Base-by-base conservation (phyloP, 768 basidiomycete genomes). In the Paxillus ammoniavirescens region DNA sequence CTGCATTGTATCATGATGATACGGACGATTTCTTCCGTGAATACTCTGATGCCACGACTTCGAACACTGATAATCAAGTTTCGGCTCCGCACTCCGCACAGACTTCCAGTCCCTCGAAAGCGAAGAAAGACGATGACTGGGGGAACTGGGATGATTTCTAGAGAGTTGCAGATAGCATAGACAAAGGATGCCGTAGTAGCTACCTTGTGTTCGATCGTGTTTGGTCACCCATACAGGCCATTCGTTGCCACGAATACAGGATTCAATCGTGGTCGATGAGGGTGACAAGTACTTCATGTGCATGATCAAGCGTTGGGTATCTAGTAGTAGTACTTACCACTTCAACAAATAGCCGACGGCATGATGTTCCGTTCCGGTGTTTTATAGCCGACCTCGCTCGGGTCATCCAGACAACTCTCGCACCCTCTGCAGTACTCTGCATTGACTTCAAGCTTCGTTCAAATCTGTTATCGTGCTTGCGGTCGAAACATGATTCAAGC, bases 121-220 rank as follows among this genome's bases (percentile, higher is more conserved):
- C 65, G 31, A 63, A 72, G 17, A 75, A 76, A 65, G 75, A 75
- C 47, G 82, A 78, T 56, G 82, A 81, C 40, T 90, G 89, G 84
- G 83, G 86, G 56, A 88, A 88, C 46, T 91, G 89, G 89, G 84
- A 90, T 69, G 87, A 89, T 65, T 90, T 90, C 60, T 91, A 81
- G 74, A 50, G 30, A n/a, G 4, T 42, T 6, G 35, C 12, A 35
- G 13, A 35, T 8, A 5, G 23, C 36, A 15, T 26, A n/a, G 37
- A 21, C 28, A 35, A 10, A 35, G 9, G 35, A 9, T 37, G 12
- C 15, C 21, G 40, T 42, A 2, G 4, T 41, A 13, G 42, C 42
- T 15, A 23, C 41, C 41, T 47, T 35, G 3, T 26, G 26, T 26
- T 26, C 26, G 26, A 26, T 4, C 26, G 26, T 26, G 42, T 23